These are phyloP conservation scores for Phytophthora hibernalis DNA, from an alignment of 352 stramenopile species.

Conservation along the genomic window DNA sequence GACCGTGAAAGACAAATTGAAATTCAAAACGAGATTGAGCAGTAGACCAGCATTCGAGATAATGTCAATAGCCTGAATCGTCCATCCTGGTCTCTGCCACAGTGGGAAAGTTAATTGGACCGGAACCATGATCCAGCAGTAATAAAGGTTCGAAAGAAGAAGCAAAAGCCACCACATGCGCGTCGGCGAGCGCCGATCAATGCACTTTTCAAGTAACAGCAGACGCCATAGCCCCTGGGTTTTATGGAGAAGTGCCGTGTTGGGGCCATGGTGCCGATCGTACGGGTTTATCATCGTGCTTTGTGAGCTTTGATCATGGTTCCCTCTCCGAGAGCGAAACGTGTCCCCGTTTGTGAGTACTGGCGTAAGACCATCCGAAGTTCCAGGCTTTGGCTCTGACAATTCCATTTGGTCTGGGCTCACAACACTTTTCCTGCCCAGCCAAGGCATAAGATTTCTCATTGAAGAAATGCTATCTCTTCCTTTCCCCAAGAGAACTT, in stretches of 20 bases:
- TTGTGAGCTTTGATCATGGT: not conserved
- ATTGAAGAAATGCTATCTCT: not conserved
- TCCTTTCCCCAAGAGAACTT: not conserved
- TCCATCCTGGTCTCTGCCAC: constrained; percentile 41
- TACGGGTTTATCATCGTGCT: not conserved
- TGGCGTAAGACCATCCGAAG: not conserved
- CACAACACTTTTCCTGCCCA: not conserved
- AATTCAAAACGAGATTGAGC: constrained; percentile 57
- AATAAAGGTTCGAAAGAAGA: constrained; percentile 38
- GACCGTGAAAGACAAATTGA: constrained; percentile 54
- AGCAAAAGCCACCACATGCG: constrained; percentile 62
- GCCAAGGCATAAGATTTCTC: not conserved
- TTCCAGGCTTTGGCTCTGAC: not conserved
- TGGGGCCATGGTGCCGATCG: not conserved
- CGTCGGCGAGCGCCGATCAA: constrained; percentile 56
- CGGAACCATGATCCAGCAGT: constrained; percentile 61
- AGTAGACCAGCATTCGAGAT: constrained; percentile 44
- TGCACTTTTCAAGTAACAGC: constrained; percentile 25
- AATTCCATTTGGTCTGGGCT: not conserved
- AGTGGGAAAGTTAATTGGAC: constrained; percentile 63
- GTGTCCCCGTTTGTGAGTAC: not conserved
- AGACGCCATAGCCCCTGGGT: constrained; percentile 11
- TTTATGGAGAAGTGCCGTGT: not conserved
- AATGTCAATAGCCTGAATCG: constrained; percentile 36
- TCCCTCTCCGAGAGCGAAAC: not conserved